Base-by-base conservation (phyloP, 768 basidiomycete genomes). In the Lanmaoa rubissima region DNA sequence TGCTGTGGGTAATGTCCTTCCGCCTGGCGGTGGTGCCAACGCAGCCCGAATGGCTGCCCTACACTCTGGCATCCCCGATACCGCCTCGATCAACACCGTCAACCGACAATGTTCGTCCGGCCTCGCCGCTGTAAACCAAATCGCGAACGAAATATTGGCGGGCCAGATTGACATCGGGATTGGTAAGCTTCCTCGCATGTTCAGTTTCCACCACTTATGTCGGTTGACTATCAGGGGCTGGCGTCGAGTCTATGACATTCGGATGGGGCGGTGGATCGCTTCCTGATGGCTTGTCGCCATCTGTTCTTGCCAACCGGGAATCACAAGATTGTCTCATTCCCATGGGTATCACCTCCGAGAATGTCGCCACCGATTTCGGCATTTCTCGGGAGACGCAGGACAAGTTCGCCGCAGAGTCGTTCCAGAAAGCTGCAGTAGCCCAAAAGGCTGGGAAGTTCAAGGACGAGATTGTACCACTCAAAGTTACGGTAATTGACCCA, bases 341-440 rank as follows among this genome's bases (percentile, higher is more conserved):
- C 43, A 93, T 93, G 91, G 94, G 94, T 36, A 86, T 94, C 76
- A 94, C 94, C 19, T 92, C 90, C n/a, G 93, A 95, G 77, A 94
- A 94, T 69, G 92, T 94, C 61, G 91, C 94, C 13, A 70, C 78
- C 48, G 85, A 92, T 53, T 95, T 81, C 72, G 76, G 78, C 57
- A 83, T 96, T 69, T 77, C 87, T 31, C 88, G 94, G 51, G 77
- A 79, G 47, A 74, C 71, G n/a, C 92, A 95, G 74, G 94, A 96
- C 76, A 81, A 78, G 54, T 94, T 95, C 65, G 86, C 94, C 7
- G 92, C 92, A 14, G 72, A 77, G 43, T 94, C 92, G 0, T 93
- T 92, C 82, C 85, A 86, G 65, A 91, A 91, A 69, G 94, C 94
- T 9, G 84, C 86, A 14, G 79, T 79, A 11, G 92, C 93, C 2